Base-by-base conservation (phyloP, 768 basidiomycete species). In the Termitomyces sp. region DNA sequence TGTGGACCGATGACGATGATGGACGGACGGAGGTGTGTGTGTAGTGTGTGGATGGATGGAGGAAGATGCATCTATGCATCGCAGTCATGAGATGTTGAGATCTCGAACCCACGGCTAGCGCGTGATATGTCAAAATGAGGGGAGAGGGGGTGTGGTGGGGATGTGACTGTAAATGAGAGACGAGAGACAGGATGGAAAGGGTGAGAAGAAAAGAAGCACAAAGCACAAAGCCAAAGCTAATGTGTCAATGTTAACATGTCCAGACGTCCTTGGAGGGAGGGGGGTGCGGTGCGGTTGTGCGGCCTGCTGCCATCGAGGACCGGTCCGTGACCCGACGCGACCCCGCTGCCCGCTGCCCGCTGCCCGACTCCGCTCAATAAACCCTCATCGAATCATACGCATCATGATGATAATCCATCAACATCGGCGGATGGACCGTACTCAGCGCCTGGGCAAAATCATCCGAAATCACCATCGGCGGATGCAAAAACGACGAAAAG, bases 401-500 rank as follows among this genome's bases (percentile, higher is more conserved):
- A 41, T 66, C 67, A 30, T 58, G 58, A 19, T 45, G 32, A 23
- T 53, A 58, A n/a, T 67, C 67, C 8, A 68, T 63, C 8, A 63
- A 55, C 67, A 70, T 67, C 12, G 63, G 60, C 7, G 63, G 60
- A 50, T 72, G 67, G 8, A 62, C 48, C 25, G 14, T 32, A 42
- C 42, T 45, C 58, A 47, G 35, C 53, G 56, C 50, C 40, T 25
- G 45, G 23, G 9, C n/a, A 43, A 57, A 52, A 5, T 75, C 75
- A 45, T 76, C 53, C 3, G 74, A 71, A 25, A 73, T 66, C 7
- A 69, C 68, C 77, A 76, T 79, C 0, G 75, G 77, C 5, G 75
- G 77, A 56, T 79, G 77, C 55, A 80, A 58, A 58, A 74, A 80
- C 17, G 76, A 64, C 40, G 76, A 77, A 55, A 80, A 79, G 41